Evolutionary conservation across 495 filamentous ascomycete species (phyloP).

Genomic region (Penicillium cinerascens): DNA sequence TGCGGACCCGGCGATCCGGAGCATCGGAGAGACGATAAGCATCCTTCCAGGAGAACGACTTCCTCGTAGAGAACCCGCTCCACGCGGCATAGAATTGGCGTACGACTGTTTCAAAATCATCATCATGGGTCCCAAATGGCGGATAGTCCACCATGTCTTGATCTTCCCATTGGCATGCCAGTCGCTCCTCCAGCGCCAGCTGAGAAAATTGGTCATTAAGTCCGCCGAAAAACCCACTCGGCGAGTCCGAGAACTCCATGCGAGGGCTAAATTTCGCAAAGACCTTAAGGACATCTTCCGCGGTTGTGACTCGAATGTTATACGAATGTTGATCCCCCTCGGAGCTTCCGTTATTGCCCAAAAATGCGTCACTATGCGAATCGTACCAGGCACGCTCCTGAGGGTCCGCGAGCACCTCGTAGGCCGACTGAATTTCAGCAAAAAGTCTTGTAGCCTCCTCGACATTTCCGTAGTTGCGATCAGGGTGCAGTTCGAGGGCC

Average conservation of each 20-base stretch:
- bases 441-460: slow-evolving; percentile 81
- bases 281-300: slow-evolving; percentile 68
- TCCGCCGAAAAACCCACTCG: slow-evolving; percentile 77
- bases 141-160: slow-evolving; percentile 63
- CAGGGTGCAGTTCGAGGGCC: slow-evolving; percentile 90
- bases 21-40: slow-evolving; percentile 76
- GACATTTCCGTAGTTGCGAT: slow-evolving; percentile 85
- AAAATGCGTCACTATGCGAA: slow-evolving; percentile 80
- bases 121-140: slow-evolving; percentile 67
- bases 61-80: slow-evolving; percentile 77
- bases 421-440: slow-evolving; percentile 86
- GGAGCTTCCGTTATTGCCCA: slow-evolving; percentile 51
- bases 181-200: slow-evolving; percentile 76
- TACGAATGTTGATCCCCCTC: slow-evolving; percentile 54
- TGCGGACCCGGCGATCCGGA: slow-evolving; percentile 76
- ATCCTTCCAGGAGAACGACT: slow-evolving; percentile 88
- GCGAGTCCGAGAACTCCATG: slow-evolving; percentile 73
- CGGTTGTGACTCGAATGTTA: slow-evolving; percentile 67
- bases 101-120: slow-evolving; percentile 66
- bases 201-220: slow-evolving; percentile 70
- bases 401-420: slow-evolving; percentile 90
- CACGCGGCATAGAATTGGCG: slow-evolving; percentile 80
- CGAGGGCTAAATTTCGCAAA: slow-evolving; percentile 71
- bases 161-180: slow-evolving; percentile 66
- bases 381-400: slow-evolving; percentile 99